Conservation (phyloP, 1,284 basidiomycete genomes). For the Coriolopsis trogii region DNA sequence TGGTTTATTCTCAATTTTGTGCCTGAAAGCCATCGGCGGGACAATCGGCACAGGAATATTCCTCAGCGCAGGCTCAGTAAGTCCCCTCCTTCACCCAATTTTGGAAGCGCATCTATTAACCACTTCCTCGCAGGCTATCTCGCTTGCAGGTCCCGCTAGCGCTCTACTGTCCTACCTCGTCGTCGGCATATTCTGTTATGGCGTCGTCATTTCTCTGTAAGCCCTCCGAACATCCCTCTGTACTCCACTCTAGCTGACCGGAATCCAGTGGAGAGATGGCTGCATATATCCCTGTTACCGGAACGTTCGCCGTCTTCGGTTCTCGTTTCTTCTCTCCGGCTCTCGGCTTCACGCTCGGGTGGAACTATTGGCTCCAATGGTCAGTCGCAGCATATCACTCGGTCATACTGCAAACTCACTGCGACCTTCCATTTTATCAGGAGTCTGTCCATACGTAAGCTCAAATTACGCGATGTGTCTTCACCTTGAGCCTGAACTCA, state of each 20-base stretch:
- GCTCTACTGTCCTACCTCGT: conserved; percentile 52
- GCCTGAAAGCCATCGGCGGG: conserved; percentile 42
- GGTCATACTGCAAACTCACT: background rate
- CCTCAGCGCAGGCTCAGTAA: conserved; percentile 52
- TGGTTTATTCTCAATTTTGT: background rate
- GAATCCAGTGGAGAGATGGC: conserved; percentile 51
- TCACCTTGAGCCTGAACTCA: background rate
- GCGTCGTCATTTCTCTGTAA: conserved; percentile 54
- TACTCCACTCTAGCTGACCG: background rate
- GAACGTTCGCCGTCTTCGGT: conserved; percentile 54
- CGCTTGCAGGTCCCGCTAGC: conserved; percentile 51
- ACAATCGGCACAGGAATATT: conserved; percentile 58
- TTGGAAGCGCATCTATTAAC: background rate
- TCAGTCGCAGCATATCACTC: conserved; percentile 24
- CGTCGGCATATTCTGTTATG: conserved; percentile 55
- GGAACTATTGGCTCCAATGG: conserved; percentile 63
- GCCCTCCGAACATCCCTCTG: conserved; percentile 11
- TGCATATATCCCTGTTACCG: conserved; percentile 53
- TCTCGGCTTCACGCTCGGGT: conserved; percentile 37
- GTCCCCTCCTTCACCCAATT: conserved; percentile 12
- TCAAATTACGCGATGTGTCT: background rate
- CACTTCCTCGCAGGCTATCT: conserved; percentile 38
- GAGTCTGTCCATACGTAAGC: conserved; percentile 44
- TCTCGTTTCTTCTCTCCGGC: conserved; percentile 33
- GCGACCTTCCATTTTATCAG: conserved; percentile 25